Base-by-base conservation (phyloP, 306 rosid genomes). In the apple (Malus domestica) region DNA sequence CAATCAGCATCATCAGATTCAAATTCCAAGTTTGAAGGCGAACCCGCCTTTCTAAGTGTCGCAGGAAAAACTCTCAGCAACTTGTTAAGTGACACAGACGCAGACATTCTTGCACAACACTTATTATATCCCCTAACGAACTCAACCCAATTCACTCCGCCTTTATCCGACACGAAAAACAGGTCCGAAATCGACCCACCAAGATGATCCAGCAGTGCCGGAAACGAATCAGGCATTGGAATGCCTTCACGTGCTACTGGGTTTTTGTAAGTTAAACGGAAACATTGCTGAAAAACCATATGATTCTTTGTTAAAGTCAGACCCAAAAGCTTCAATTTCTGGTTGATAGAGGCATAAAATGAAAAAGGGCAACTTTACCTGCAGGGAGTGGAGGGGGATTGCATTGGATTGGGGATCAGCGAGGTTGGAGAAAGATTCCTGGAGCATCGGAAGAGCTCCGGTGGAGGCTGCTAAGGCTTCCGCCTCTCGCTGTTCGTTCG, bases 381-480 rank as follows among this genome's bases (percentile, higher is more conserved):
- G 84, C 1, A 95, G 81, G 58, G 80, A 83, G 58, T 86, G 76
- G 8, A 75, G 35, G n/a, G 96, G 87, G 67, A 92, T 69, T 44
- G 83, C 76, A 67, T 79, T 75, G 10, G 88, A 83, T 52, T 92
- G 84, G 60, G 92, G 88, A 80, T 85, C 79, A 23, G 88, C 85
- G 57, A 95, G 86, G 27, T 85, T 77, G 68, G 93, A 85, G 86
- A 95, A 95, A 33, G 88, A 84, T 71, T 78, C 85, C 63, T 88
- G 88, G 74, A 95, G 97, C 74, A 87, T 30, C 14, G 93, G 90
- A 67, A 95, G 96, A 85, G 90, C 93, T 55, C 98, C 97, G 14
- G 83, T 82, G 58, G 97, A 90, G 44, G 90, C 79, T 10, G 97
- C 96, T 38, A 84, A 67, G 67, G 72, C 15, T 81, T 95, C 98